phyloP scores from a whole-genome alignment of 148 eudicot species.

The Fallopia convolvulus region DNA sequence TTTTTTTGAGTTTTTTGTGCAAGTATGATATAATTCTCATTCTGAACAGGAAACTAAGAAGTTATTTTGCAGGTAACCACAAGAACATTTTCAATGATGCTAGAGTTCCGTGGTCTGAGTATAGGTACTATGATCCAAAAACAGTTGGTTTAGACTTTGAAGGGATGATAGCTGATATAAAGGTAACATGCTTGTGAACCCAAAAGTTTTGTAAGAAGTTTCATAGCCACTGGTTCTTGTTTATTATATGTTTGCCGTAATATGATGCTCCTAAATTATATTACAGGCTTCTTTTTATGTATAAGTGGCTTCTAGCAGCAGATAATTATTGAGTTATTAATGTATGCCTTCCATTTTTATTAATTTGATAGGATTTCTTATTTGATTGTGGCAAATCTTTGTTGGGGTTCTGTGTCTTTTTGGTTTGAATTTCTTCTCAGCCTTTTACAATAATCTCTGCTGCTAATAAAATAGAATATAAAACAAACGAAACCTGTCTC shows the following conservation, averaged over 20 bases:
- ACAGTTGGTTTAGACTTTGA: constrained; percentile 95
- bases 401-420: no score
- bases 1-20: background rate
- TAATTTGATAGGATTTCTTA: background rate
- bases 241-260: background rate
- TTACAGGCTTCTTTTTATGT: background rate
- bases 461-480: no score
- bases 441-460: no score
- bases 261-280: background rate
- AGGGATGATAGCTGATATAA: constrained; percentile 89
- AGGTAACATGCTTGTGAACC: constrained; percentile 35
- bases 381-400: background rate
- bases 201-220: background rate
- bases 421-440: no score
- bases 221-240: background rate
- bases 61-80: constrained; percentile 68
- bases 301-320: background rate
- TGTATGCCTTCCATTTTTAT: background rate
- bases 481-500: no score
- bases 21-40: background rate
- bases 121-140: constrained; percentile 86
- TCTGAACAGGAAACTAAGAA: background rate
- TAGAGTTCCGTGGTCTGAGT: constrained; percentile 94
- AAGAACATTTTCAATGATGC: constrained; percentile 96
- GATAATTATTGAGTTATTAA: background rate